Conservation (phyloP, 2,329 filamentous ascomycete species). For the Blastomyces percursus region DNA sequence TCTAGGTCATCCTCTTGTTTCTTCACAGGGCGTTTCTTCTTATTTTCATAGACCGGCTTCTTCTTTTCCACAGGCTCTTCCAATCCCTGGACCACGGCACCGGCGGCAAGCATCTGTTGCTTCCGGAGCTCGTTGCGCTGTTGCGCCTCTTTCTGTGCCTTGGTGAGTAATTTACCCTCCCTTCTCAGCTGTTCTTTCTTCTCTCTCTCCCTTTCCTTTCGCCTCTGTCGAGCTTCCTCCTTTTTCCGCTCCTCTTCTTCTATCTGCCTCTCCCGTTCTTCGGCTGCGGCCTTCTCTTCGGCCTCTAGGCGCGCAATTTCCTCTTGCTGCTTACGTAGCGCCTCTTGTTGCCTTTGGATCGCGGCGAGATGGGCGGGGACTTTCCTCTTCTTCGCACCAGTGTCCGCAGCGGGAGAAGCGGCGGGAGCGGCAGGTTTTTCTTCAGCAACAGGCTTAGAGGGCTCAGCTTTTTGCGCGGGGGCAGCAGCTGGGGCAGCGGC, state of each 20-base stretch:
- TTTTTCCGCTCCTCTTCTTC: constrained; percentile 39
- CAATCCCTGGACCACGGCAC: constrained; percentile 37
- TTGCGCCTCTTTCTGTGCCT: constrained; percentile 39
- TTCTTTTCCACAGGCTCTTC: constrained; percentile 56
- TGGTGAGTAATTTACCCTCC: constrained; percentile 41
- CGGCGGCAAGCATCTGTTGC: constrained; percentile 40
- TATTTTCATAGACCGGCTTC: constrained; percentile 57
- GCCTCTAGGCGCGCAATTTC: constrained; percentile 33
- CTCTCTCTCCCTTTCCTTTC: constrained; percentile 41
- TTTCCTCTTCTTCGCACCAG: constrained; percentile 72
- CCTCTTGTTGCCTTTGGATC: constrained; percentile 41
- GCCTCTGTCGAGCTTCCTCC: constrained; percentile 36
- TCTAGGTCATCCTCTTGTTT: constrained; percentile 48
- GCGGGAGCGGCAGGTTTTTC: constrained; percentile 16
- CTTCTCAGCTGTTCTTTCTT: constrained; percentile 40
- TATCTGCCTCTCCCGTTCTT: constrained; percentile 26
- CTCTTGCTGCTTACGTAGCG: constrained; percentile 35
- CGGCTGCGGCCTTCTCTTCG: constrained; percentile 33
- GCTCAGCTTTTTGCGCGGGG: constrained; percentile 46
- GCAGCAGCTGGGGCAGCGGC: constrained; percentile 36
- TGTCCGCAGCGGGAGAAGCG: constrained; percentile 24
- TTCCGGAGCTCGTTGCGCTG: constrained; percentile 38
- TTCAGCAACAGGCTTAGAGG: constrained; percentile 36
- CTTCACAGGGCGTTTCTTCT: constrained; percentile 59
- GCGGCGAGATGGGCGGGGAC: constrained; percentile 48